A percentile compares a stretch with the other conserved stretches of the same genome.
Evolutionary conservation across 805 yeast genomes (phyloP).

Genomic region (Metschnikowia orientalis): DNA sequence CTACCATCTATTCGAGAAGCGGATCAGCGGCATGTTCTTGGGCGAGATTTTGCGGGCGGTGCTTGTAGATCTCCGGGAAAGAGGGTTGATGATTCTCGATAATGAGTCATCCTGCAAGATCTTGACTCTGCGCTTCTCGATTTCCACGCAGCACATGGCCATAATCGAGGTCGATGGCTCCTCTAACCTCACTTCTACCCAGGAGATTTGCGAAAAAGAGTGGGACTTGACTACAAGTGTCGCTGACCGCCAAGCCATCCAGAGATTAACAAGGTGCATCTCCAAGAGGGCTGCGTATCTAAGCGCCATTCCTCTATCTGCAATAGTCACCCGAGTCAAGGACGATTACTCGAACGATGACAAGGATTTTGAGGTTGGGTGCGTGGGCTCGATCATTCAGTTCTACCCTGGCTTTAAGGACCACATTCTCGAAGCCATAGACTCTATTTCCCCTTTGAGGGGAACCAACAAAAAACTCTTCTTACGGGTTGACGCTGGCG

Average conservation of each 20-base stretch:
- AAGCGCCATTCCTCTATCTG: constrained; percentile 87
- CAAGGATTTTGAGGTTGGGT: constrained; percentile 85
- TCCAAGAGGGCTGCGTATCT: constrained; percentile 86
- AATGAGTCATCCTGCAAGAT: constrained; percentile 54
- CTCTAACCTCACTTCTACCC: constrained; percentile 64
- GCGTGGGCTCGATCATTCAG: constrained; percentile 93
- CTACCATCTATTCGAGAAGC: constrained; percentile 87
- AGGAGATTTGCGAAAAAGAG: constrained; percentile 58
- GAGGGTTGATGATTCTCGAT: constrained; percentile 53
- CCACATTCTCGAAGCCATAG: constrained; percentile 73
- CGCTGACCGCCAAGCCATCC: constrained; percentile 72
- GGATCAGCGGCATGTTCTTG: constrained; percentile 87
- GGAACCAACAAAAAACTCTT: constrained; percentile 72
- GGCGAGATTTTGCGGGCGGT: constrained; percentile 84
- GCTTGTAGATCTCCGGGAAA: constrained; percentile 60
- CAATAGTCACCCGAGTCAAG: constrained; percentile 67
- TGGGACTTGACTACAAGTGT: constrained; percentile 64
- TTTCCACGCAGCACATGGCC: constrained; percentile 81
- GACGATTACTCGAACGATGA: constrained; percentile 45
- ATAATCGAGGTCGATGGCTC: constrained; percentile 83
- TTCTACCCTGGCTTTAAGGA: constrained; percentile 87
- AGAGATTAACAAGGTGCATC: constrained; percentile 69
- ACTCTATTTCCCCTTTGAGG: constrained; percentile 64
- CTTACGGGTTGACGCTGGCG: constrained; percentile 84
- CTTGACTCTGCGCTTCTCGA: constrained; percentile 68